Conservation (phyloP, 768 basidiomycete genomes). For the Tricholoma hemisulphureum region DNA sequence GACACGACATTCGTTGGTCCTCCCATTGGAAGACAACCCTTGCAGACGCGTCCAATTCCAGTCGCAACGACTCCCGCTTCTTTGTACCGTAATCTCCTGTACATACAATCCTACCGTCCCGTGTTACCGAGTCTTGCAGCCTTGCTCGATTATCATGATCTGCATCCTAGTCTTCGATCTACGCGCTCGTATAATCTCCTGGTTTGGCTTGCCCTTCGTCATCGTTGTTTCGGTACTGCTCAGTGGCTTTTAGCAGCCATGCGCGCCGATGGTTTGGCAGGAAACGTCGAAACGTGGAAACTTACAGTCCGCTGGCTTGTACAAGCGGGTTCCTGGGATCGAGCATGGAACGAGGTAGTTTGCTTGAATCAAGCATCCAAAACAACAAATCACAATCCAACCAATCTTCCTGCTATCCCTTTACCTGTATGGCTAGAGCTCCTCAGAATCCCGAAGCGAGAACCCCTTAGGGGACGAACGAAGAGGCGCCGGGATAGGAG, state of each 20-base stretch:
- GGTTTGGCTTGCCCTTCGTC: conserved; percentile 48
- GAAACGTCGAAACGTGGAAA: conserved; percentile 55
- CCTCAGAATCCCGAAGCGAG: conserved; percentile 42
- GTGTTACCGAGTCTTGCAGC: conserved; percentile 32
- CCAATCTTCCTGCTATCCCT: conserved; percentile 16
- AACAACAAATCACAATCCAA: background rate
- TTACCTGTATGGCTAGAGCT: conserved; percentile 38
- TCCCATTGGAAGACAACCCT: background rate
- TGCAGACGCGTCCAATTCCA: conserved; percentile 11
- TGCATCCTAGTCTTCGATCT: conserved; percentile 36
- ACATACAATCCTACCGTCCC: conserved; percentile 31
- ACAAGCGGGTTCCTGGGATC: conserved; percentile 52
- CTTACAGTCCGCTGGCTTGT: conserved; percentile 58
- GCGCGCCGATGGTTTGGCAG: conserved; percentile 38
- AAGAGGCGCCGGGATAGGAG: conserved; percentile 8
- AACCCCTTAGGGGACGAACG: conserved; percentile 25
- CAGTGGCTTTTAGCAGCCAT: conserved; percentile 47
- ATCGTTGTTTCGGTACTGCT: conserved; percentile 47
- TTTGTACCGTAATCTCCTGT: conserved; percentile 44
- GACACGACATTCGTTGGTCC: conserved; percentile 11
- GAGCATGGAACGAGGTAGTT: conserved; percentile 51
- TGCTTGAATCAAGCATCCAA: background rate
- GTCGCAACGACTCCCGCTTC: conserved; percentile 29
- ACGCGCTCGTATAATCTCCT: conserved; percentile 48
- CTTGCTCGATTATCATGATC: conserved; percentile 51